Percentiles rank a stretch among this genome's conserved stretches.
Evolutionary conservation across 208 protist genomes (phyloP).

Genomic region (Acanthamoeba triangularis): DNA sequence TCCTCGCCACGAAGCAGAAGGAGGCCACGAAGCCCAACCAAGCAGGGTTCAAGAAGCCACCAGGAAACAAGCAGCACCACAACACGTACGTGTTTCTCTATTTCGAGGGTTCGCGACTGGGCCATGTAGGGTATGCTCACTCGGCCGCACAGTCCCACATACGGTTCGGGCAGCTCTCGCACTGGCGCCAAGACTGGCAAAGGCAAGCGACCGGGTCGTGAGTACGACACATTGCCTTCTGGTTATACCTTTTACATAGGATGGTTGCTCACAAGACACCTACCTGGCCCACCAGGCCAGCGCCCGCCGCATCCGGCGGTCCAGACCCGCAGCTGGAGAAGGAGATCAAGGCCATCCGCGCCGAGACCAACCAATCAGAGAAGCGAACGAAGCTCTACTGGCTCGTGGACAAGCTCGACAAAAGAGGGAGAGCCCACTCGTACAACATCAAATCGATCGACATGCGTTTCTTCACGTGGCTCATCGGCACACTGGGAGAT

Average conservation of each 20-base stretch:
- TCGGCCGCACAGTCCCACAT: neutral
- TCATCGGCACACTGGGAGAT: neutral
- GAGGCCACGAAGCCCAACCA: neutral
- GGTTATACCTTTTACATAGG: too few relatives aligned
- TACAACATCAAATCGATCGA: neutral
- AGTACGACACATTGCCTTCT: neutral
- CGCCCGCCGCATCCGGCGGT: neutral
- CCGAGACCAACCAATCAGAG: neutral
- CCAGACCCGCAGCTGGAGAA: neutral
- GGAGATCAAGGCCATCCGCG: neutral
- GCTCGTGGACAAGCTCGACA: slow-evolving; percentile 9
- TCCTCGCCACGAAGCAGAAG: neutral
- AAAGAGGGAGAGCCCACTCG: neutral
- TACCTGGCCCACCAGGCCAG: neutral
- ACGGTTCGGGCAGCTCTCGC: neutral
- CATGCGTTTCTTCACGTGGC: slow-evolving; percentile 13
- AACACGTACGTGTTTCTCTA: too few relatives aligned
- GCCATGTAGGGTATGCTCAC: too few relatives aligned
- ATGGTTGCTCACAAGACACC: neutral
- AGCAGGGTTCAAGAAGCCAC: neutral
- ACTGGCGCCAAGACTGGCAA: neutral
- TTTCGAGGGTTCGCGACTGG: too few relatives aligned
- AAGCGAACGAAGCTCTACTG: neutral
- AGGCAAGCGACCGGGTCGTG: neutral
- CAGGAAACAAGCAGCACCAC: neutral